These are phyloP conservation scores for Fusarium sp. DNA, from an alignment of 2,329 filamentous ascomycete genomes.

Conservation along the genomic window DNA sequence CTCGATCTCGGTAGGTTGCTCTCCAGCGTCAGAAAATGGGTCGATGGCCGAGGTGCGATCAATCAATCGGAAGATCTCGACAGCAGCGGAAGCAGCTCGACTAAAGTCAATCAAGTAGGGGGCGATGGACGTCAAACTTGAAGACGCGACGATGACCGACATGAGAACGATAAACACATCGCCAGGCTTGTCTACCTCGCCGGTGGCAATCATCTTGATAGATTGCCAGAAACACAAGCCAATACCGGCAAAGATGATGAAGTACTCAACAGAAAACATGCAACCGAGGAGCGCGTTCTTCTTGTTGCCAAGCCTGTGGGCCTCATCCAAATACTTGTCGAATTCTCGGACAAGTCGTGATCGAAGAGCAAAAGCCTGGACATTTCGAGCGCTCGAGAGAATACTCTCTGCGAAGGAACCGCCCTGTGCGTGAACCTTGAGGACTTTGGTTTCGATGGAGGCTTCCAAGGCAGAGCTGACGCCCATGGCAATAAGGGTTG, in stretches of 20 bases:
- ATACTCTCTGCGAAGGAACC: slow-evolving; percentile 52
- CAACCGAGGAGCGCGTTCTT: background rate
- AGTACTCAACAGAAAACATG: background rate
- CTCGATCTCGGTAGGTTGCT: background rate
- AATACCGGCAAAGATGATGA: background rate
- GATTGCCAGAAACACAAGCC: too few relatives aligned
- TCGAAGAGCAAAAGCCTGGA: slow-evolving; percentile 58
- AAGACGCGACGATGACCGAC: background rate
- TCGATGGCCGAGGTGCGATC: background rate
- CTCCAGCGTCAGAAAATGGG: background rate
- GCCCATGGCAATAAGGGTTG: slow-evolving; percentile 46
- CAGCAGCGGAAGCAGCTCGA: background rate
- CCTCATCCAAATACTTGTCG: background rate
- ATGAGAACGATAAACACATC: too few relatives aligned
- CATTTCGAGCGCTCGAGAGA: slow-evolving; percentile 53
- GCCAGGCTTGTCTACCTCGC: too few relatives aligned
- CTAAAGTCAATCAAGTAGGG: background rate
- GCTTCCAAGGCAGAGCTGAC: slow-evolving; percentile 46
- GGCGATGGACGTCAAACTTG: background rate
- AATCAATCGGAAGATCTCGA: background rate
- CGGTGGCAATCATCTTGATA: too few relatives aligned
- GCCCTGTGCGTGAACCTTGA: slow-evolving; percentile 50
- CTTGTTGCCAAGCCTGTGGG: background rate
- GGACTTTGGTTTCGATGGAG: slow-evolving; percentile 42
- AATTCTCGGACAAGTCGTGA: slow-evolving; percentile 6